These are phyloP conservation scores for Mucor velutinosus DNA, from an alignment of 371 early-diverging fungal genomes.

Conservation along the genomic window DNA sequence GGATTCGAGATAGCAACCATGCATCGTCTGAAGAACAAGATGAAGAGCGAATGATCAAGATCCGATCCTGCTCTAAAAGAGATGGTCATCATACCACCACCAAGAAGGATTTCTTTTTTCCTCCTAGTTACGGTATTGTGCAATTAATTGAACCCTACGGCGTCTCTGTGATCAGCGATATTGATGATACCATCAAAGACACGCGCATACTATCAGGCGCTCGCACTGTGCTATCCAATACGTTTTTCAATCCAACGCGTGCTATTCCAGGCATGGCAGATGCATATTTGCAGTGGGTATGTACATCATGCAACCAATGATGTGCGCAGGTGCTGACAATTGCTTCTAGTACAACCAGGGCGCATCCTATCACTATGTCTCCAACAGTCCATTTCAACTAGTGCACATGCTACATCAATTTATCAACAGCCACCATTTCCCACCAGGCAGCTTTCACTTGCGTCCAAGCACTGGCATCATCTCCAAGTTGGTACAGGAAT, in stretches of 20 bases:
- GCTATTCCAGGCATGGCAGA: constrained; percentile 74
- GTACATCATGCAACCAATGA: not conserved
- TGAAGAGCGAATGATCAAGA: constrained; percentile 24
- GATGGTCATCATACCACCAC: not conserved
- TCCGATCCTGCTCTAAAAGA: constrained; percentile 11
- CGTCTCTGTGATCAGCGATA: constrained; percentile 80
- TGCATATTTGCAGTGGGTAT: constrained; percentile 64
- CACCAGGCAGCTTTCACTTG: constrained; percentile 77
- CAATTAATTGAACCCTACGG: constrained; percentile 63
- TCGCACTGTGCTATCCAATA: constrained; percentile 63
- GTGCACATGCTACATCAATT: constrained; percentile 76
- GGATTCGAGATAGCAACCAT: constrained; percentile 13
- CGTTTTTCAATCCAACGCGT: constrained; percentile 65
- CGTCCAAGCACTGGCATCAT: constrained; percentile 55
- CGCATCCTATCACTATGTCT: constrained; percentile 87
- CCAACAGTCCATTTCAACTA: constrained; percentile 89
- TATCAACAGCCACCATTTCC: constrained; percentile 70
- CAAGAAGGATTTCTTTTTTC: constrained; percentile 6
- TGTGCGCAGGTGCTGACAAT: not conserved
- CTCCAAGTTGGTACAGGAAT: constrained; percentile 32
- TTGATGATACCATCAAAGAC: constrained; percentile 90
- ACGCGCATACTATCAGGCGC: constrained; percentile 72
- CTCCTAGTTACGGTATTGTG: constrained; percentile 35
- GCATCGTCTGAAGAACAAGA: not conserved
- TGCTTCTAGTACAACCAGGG: constrained; percentile 54